Conservation (phyloP, 805 yeast species). For the Saccharomycopsis synnaedendra region DNA sequence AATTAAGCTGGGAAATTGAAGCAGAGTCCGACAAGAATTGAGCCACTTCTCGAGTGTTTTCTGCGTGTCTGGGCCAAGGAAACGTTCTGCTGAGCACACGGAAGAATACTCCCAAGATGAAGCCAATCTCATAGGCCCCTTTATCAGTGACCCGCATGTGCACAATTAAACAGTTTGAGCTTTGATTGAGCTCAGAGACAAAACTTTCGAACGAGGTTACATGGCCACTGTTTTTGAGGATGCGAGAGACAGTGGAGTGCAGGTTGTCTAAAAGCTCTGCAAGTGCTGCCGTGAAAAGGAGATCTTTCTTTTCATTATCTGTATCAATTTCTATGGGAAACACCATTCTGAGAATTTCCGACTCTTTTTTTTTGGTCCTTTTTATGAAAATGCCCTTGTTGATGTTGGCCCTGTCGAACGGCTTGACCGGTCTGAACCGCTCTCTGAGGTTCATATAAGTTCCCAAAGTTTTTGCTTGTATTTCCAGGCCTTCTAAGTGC, state of each 20-base stretch:
- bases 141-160: background rate
- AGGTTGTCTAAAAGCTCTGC: constrained; percentile 23
- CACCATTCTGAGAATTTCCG: constrained; percentile 27
- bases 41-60: constrained; percentile 22
- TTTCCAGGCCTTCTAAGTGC: background rate
- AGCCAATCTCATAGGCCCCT: background rate
- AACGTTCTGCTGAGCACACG: background rate
- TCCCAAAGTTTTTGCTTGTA: no score
- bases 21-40: constrained; percentile 35
- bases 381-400: constrained; percentile 29
- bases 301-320: constrained; percentile 17
- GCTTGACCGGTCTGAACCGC: background rate
- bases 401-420: constrained; percentile 19
- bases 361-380: constrained; percentile 18
- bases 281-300: constrained; percentile 33
- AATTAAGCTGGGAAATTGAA: constrained; percentile 35
- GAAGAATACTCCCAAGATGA: background rate
- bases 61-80: background rate
- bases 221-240: constrained; percentile 20
- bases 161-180: background rate
- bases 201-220: constrained; percentile 26
- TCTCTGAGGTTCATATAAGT: no score
- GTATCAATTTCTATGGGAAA: constrained; percentile 26
- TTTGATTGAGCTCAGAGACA: constrained; percentile 20
- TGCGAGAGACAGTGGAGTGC: background rate